phyloP scores from a whole-genome alignment of 176 grass and related monocot genomes.

The Rhipidocladum racemiflorum region DNA sequence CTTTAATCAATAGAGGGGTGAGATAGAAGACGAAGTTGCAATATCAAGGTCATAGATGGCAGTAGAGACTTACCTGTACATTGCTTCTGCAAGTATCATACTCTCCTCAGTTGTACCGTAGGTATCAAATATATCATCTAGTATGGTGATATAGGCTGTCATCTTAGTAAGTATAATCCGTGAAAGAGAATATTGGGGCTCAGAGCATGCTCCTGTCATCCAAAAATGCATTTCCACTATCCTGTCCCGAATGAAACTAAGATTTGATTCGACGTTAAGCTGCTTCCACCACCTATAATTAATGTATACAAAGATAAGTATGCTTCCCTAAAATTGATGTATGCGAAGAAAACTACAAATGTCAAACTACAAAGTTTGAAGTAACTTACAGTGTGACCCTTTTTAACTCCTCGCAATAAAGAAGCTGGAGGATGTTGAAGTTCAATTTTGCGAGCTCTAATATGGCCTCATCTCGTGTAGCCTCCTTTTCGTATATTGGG shows the following conservation, averaged over 20 bases:
- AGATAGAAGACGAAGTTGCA: neutral
- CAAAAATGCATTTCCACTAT: conserved; percentile 42
- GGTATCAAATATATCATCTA: conserved; percentile 40
- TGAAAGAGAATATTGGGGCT: conserved; percentile 3
- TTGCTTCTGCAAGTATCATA: conserved; percentile 19
- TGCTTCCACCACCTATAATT: conserved; percentile 39
- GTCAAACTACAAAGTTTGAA: neutral
- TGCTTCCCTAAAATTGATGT: conserved; percentile 9
- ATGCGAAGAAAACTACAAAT: neutral
- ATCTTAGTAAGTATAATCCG: conserved; percentile 20
- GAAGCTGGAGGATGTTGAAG: conserved; percentile 35
- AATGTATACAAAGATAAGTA: neutral
- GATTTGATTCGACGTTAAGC: conserved; percentile 15
- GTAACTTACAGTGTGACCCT: conserved; percentile 29
- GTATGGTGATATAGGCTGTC: conserved; percentile 18
- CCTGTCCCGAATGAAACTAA: conserved; percentile 28
- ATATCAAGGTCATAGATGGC: neutral
- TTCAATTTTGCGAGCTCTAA: conserved; percentile 36
- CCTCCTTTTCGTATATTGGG: conserved; percentile 5
- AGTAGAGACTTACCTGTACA: conserved; percentile 8
- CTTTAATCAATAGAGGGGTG: neutral
- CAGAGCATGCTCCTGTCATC: conserved; percentile 23
- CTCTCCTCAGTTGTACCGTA: conserved; percentile 23
- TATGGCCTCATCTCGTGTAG: neutral
- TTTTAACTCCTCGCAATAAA: conserved; percentile 35